A percentile compares a stretch with the other conserved stretches of the same genome.
Evolutionary conservation across 257 asterid genomes (phyloP).

Genomic region (Solanum sparsipilum): DNA sequence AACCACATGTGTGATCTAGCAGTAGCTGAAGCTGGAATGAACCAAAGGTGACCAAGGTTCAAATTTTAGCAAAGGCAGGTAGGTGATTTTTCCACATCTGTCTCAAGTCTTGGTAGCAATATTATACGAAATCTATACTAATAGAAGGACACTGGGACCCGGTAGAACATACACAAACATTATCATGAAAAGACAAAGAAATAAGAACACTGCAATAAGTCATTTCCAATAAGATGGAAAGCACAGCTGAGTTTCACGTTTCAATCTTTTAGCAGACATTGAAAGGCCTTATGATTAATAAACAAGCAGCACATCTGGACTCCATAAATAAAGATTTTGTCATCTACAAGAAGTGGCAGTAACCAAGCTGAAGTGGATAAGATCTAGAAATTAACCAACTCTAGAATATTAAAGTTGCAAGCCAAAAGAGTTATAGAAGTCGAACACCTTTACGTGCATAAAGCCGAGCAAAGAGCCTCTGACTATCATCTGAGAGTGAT

Average conservation of each 20-base stretch:
- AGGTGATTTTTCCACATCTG: background rate
- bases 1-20: background rate
- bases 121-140: background rate
- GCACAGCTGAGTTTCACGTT: background rate
- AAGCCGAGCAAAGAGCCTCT: slow-evolving; percentile 75
- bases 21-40: background rate
- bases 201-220: background rate
- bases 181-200: background rate
- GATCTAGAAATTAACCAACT: background rate
- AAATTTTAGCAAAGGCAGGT: background rate
- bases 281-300: background rate
- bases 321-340: background rate
- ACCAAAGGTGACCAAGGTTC: background rate
- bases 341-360: background rate
- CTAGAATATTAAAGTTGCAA: background rate
- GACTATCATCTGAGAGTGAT: slow-evolving; percentile 76
- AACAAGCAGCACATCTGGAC: background rate
- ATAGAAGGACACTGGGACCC: background rate
- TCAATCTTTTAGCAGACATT: background rate
- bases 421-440: background rate
- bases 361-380: background rate
- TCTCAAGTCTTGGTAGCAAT: background rate
- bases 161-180: background rate
- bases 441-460: slow-evolving; percentile 76
- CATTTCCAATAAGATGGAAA: background rate